Conservation (phyloP, 768 basidiomycete species). For the Hericium erinaceus region DNA sequence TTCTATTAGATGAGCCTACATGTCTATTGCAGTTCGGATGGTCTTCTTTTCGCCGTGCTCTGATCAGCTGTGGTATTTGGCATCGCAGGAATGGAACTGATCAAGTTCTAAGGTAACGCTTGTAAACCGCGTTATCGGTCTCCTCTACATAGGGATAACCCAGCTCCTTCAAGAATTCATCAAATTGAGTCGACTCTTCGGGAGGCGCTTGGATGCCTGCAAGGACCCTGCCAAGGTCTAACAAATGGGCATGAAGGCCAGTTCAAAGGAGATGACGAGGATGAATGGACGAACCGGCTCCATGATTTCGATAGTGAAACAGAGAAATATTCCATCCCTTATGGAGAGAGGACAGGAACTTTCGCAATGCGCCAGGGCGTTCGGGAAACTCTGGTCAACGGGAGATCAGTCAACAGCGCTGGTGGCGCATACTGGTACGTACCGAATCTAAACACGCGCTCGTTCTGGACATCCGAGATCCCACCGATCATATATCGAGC, state of each 20-base stretch:
- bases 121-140: conserved; percentile 82
- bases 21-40: background rate
- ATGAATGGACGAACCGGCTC: conserved; percentile 58
- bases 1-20: background rate
- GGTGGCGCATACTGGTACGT: conserved; percentile 19
- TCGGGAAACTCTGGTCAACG: conserved; percentile 83
- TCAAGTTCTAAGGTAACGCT: conserved; percentile 50
- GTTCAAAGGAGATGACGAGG: background rate
- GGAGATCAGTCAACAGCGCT: background rate
- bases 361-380: conserved; percentile 81
- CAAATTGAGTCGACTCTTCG: conserved; percentile 56
- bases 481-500: conserved; percentile 94
- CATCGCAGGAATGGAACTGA: background rate
- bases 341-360: conserved; percentile 78
- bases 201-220: conserved; percentile 89
- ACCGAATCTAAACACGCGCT: conserved; percentile 93
- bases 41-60: background rate
- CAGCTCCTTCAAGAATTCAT: conserved; percentile 63
- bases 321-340: conserved; percentile 90
- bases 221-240: conserved; percentile 88
- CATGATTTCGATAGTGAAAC: conserved; percentile 98
- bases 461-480: conserved; percentile 62
- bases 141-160: conserved; percentile 91
- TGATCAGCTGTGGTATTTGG: background rate
- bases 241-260: background rate